Evolutionary conservation across 257 asterid genomes (phyloP), one percentile per base, ranked within the genome.

Genomic region (Capsicum chinense): DNA sequence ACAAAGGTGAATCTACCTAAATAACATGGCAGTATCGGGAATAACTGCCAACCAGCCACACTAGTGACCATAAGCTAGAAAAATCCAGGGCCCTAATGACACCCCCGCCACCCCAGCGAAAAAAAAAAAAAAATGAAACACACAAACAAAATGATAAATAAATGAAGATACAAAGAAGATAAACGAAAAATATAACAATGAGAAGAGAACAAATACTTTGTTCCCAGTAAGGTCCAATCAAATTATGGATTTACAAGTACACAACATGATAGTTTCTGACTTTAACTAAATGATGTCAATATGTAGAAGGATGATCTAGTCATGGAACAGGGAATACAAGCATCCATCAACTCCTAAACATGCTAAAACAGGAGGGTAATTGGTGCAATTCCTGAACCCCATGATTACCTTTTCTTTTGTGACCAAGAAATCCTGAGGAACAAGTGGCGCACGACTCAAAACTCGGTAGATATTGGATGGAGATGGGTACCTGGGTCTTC

Each of bases 321-420:
- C 39, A 73, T 73, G 59, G 7, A 48, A 73, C 3, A 19, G 80
- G 80, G 80, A 71, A 73, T 73, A 48, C 80, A 48, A 19, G 80
- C 3, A 73, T 19, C n/a, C 19, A 13, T 47, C 19, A 48, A 26
- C 44, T 21, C 81, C 81, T 21, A 74, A 50, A 4, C 60, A 48
- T 19, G 44, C 47, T 50, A 50, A 50, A 50, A 74, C 58, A 50
- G 80, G 14, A 78, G 82, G 44, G 64, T 5, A 7, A 8, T 8
- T 78, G 50, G 26, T 7, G 47, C 33, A 78, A 56, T 56, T 47
- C 0, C 26, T 33, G 50, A 78, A 33, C 50, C 50, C 26, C 44
- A 26, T 4, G 26, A 78, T 78, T 52, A 78, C 82, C 62, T 13
- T 74, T 42, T 68, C 26, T 15, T 4, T 2, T 3, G 9, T 69